Base-by-base conservation (phyloP, 352 stramenopile species). In the Phytopythium ostracodes region DNA sequence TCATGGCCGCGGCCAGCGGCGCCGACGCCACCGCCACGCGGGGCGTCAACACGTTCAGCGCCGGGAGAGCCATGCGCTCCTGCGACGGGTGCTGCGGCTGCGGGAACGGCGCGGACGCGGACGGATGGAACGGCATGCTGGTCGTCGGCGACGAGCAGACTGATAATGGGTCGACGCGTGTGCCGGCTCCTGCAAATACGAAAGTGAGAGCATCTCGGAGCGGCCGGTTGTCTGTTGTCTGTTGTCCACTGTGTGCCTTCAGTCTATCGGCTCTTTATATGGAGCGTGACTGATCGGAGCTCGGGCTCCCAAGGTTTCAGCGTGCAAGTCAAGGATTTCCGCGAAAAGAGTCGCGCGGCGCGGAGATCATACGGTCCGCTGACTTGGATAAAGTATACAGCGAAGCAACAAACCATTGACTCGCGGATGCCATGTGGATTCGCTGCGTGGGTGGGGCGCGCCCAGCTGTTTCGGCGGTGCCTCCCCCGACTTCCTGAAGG, bases 41-140 rank as follows among this genome's bases (percentile, higher is more conserved):
- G 38, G 64, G 65, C 33, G 50, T 63, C 43, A 74, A 68, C 8
- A 79, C 65, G 63, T 65, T 77, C 59, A 88, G 78, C 9, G 76
- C 52, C n/a, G 77, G 79, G 17, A 89, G 71, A 4, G 76, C 74
- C 76, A 89, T 86, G 47, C 80, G 80, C 58, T 85, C 76, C 51
- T 71, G 70, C 6, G 76, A 63, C 31, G 71, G 44, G 53, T 53
- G 66, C n/a, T 65, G 58, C 40, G 31, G 57, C 31, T 65, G 66
- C 64, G 71, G 66, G 44, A 68, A 64, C 44, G 59, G 53, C 25
- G 60, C 49, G 47, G 66, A 53, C 25, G 60, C 49, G 47, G 66
- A 53, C 47, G n/a, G 25, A 12, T 22, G 22, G 25, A 44, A 25
- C 27, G 31, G 42, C 56, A 43, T 31, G 56, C 17, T n/a, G 58